Conservation (phyloP, 2,329 filamentous ascomycete genomes). For the Lasiodiplodia hormozganensis region DNA sequence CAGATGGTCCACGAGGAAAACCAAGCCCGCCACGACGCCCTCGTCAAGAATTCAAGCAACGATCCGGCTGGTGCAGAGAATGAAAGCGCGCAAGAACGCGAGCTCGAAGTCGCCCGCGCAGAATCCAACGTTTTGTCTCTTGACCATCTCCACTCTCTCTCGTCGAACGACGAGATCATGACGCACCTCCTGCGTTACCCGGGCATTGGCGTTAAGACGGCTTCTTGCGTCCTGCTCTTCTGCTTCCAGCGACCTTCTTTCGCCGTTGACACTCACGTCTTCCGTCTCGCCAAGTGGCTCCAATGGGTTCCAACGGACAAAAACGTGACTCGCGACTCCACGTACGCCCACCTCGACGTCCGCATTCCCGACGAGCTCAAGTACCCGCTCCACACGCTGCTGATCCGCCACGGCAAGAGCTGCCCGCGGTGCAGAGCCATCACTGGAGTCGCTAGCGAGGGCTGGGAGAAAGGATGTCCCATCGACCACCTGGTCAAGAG, state of each 20-base stretch:
- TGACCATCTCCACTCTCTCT: constrained; percentile 63
- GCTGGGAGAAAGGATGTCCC: constrained; percentile 69
- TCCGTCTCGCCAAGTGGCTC: constrained; percentile 67
- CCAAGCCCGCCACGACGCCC: constrained; percentile 59
- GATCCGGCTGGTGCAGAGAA: constrained; percentile 50
- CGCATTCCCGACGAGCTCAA: constrained; percentile 68
- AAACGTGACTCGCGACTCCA: constrained; percentile 56
- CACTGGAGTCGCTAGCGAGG: constrained; percentile 65
- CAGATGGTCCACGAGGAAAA: constrained; percentile 76
- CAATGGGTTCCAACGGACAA: constrained; percentile 63
- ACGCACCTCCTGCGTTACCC: constrained; percentile 64
- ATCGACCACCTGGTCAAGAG: constrained; percentile 69
- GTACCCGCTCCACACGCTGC: constrained; percentile 67
- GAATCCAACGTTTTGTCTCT: constrained; percentile 68
- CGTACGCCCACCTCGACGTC: constrained; percentile 67
- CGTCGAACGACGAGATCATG: constrained; percentile 65
- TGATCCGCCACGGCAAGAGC: constrained; percentile 68
- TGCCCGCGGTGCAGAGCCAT: constrained; percentile 67
- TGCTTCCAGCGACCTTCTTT: constrained; percentile 69
- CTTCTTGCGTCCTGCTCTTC: constrained; percentile 69
- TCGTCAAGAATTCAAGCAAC: constrained; percentile 50
- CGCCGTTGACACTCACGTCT: constrained; percentile 72
- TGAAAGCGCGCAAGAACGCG: constrained; percentile 58
- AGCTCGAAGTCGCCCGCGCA: constrained; percentile 63
- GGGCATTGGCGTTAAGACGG: constrained; percentile 71